Conservation (phyloP, 2,329 filamentous ascomycete species). For the Lachnellula suecica region DNA sequence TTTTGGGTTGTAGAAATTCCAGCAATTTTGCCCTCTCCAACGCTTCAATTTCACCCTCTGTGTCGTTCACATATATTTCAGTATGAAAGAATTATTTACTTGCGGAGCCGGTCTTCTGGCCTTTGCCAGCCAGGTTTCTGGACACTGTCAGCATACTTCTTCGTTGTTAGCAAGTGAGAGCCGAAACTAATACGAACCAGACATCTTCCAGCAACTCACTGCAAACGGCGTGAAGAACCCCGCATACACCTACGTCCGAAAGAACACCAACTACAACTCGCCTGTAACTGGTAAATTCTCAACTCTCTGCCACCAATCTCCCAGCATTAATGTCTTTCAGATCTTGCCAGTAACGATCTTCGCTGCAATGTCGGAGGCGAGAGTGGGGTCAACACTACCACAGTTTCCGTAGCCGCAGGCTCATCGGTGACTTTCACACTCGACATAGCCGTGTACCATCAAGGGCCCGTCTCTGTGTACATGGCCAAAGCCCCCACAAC, state of each 20-base stretch:
- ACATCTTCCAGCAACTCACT: constrained; percentile 17
- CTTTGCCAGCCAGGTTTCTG: constrained; percentile 19
- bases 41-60: not conserved
- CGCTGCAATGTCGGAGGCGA: constrained; percentile 42
- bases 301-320: not conserved
- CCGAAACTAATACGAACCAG: constrained; percentile 5
- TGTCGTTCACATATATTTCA: too few species aligned
- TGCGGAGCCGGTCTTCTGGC: constrained; percentile 12
- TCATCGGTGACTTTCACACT: constrained; percentile 43
- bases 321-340: constrained; percentile 25
- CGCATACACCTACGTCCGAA: constrained; percentile 49
- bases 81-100: constrained; percentile 19
- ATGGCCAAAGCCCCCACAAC: constrained; percentile 31
- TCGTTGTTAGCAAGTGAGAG: not conserved
- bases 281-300: constrained; percentile 35
- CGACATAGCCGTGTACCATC: constrained; percentile 35
- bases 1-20: too few species aligned
- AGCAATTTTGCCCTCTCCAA: not conserved
- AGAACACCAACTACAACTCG: constrained; percentile 44
- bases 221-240: constrained; percentile 12
- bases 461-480: constrained; percentile 30
- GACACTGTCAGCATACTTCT: constrained; percentile 17
- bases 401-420: constrained; percentile 31
- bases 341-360: constrained; percentile 46
- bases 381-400: constrained; percentile 6